Evolutionary conservation across 495 filamentous ascomycete species (phyloP).

Genomic region (Opeltia flavorubescens): DNA sequence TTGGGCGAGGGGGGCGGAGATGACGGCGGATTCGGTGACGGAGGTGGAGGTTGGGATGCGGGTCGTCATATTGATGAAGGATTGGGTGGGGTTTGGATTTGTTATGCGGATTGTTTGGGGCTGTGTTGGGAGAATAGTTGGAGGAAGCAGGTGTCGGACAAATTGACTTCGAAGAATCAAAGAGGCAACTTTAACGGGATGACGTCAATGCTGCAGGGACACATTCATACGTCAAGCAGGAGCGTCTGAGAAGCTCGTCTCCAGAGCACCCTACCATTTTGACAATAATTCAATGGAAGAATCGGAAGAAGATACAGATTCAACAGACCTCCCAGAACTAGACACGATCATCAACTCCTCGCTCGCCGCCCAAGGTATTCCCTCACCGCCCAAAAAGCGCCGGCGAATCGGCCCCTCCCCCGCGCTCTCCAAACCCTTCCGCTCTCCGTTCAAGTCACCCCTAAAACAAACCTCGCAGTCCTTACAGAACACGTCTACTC

Average conservation of each 20-base stretch:
- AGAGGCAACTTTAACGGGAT: too few relatives aligned
- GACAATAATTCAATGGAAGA: not conserved
- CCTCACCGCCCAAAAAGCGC: slow-evolving; percentile 35
- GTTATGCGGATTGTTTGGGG: not conserved
- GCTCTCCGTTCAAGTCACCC: slow-evolving; percentile 41
- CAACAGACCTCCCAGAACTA: not conserved
- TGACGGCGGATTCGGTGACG: slow-evolving; percentile 49
- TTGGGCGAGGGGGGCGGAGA: slow-evolving; percentile 41
- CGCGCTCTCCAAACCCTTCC: slow-evolving; percentile 51
- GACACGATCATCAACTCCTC: not conserved
- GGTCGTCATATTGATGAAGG: slow-evolving; percentile 17
- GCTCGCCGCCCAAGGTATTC: slow-evolving; percentile 4
- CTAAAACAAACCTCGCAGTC: slow-evolving; percentile 11
- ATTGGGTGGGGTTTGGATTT: not conserved
- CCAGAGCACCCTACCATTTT: too few relatives aligned
- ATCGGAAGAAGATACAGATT: not conserved
- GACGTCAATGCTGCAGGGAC: not conserved
- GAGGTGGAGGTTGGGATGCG: slow-evolving; percentile 48
- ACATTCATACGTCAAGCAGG: not conserved
- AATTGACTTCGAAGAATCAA: too few relatives aligned
- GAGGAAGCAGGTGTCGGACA: too few relatives aligned
- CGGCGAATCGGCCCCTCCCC: slow-evolving; percentile 34
- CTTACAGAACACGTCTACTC: slow-evolving; percentile 1
- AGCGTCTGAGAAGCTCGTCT: too few relatives aligned
- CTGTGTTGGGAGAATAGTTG: not conserved